These are phyloP conservation scores for Scleroderma citrinum DNA, from an alignment of 768 basidiomycete species.

Conservation along the genomic window DNA sequence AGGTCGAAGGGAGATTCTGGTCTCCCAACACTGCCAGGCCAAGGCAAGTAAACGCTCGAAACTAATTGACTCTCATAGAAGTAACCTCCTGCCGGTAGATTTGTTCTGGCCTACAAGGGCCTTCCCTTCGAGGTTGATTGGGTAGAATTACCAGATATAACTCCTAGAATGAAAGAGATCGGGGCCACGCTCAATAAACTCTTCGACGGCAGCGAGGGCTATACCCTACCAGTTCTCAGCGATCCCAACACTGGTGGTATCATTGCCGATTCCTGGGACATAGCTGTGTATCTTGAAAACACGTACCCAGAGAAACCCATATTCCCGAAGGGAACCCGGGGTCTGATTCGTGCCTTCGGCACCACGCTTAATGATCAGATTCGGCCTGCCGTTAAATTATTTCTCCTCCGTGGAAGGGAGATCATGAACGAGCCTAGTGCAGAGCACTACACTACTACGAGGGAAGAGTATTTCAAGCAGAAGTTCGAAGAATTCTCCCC, in stretches of 20 bases:
- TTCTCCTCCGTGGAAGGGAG: no score
- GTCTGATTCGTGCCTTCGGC: slow-evolving; percentile 18
- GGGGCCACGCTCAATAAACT: slow-evolving; percentile 18
- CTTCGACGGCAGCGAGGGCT: slow-evolving; percentile 13
- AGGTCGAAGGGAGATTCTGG: no score
- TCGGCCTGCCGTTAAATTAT: slow-evolving; percentile 6
- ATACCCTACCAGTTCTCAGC: slow-evolving; percentile 30
- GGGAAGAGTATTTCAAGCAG: slow-evolving; percentile 27
- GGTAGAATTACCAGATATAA: slow-evolving; percentile 32
- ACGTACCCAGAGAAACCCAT: no score
- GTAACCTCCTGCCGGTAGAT: slow-evolving; percentile 17
- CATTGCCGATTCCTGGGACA: slow-evolving; percentile 25
- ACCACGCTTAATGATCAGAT: not conserved
- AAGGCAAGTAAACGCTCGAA: no score
- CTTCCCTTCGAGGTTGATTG: slow-evolving; percentile 29
- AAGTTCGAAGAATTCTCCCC: slow-evolving; percentile 36
- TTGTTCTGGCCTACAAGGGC: slow-evolving; percentile 26
- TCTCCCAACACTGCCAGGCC: no score
- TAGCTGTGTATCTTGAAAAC: no score
- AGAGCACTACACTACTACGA: slow-evolving; percentile 34
- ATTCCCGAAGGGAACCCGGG: slow-evolving; percentile 18
- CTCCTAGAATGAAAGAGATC: no score
- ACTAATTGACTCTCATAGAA: not conserved
- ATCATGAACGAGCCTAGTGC: slow-evolving; percentile 31
- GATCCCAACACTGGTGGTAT: slow-evolving; percentile 26